Base-by-base conservation (phyloP, 805 yeast species). In the Saccharomyces jurei region DNA sequence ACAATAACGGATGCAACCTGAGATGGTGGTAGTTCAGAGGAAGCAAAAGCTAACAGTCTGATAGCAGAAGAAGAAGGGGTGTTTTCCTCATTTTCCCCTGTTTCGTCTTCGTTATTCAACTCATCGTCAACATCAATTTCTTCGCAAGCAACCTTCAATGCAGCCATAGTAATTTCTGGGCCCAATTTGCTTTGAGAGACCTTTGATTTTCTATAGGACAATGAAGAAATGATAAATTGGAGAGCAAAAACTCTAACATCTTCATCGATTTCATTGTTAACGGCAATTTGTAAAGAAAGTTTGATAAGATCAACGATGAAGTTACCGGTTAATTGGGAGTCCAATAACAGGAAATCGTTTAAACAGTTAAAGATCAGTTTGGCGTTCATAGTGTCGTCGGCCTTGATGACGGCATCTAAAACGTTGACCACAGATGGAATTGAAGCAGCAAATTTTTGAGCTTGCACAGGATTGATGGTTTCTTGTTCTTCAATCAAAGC, bases 31-130 rank as follows among this genome's bases (percentile, higher is more conserved):
- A 94, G 77, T 65, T 86, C 90, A 48, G 84, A 76, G 17, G 98
- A 81, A 60, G 92, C 82, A 65, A 81, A 81, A 52, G 89, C 87
- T 52, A 94, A 71, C 56, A 92, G 75, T 73, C 96, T 82, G 63
- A 90, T 78, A 14, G 96, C 96, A 60, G 89, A 78, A 51, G 86
- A 71, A 48, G 83, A 72, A 54, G 96, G 95, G 53, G 84, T 80
- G 65, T 83, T 86, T 72, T 92, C 98, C 74, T 90, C 97, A 67
- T 89, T 90, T 71, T 90, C 97, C 62, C 88, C 92, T 63, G 90
- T 95, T 67, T 88, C 96, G 59, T 86, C 91, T 64, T 87, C 92
- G 56, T 81, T 84, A 59, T 82, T 82, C 60, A 87, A 77, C 68
- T 86, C 92, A 36, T 80, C 84, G 52, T 82, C 87, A 48, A 82